Base-by-base conservation (phyloP, 805 yeast species). In the Clavispora carvajalis region DNA sequence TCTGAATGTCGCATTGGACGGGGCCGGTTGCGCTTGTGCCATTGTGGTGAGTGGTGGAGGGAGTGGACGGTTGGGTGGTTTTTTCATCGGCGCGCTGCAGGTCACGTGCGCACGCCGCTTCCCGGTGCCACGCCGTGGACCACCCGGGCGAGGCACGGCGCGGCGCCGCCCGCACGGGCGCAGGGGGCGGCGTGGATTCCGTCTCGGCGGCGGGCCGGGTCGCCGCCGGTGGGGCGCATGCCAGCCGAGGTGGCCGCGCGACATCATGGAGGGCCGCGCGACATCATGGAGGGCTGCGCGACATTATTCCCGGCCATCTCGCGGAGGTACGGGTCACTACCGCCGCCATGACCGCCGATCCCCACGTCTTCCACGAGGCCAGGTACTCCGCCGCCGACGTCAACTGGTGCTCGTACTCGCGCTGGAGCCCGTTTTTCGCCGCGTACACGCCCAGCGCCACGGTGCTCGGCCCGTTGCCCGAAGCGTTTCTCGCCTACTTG, bases 1-100 rank as follows among this genome's bases (percentile, higher is more conserved):
- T 57, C 80, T 85, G 73, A 93, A 93, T 34, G 93, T 85, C 39
- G 93, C 89, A 66, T 88, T 88, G 28, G 89, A 81, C 17, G 85
- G 80, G 5, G 17, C 17, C 34, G 51, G 31, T 24, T 41, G 38
- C 24, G 40, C 30, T 40, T 22, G 50, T 17, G 57, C 54, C 52
- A 50, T 50, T n/a, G 16, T 44, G 38, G 11, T 39, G 37, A 12
- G 22, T 7, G 28, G 26, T 34, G n/a, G 17, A 23, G 16, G 11
- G 12, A n/a, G 12, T 17, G 10, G 19, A 22, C 21, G 28, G 10
- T 16, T 18, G 37, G 11, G 19, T 15, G 31, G 31, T 28, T 31
- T 31, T 31, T 31, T 33, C 22, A n/a, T n/a, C n/a, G n/a, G n/a
- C n/a, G n/a, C n/a, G n/a, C n/a, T n/a, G n/a, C n/a, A n/a, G n/a